Conservation (phyloP, 805 yeast species). For the Ogataea philodendri region DNA sequence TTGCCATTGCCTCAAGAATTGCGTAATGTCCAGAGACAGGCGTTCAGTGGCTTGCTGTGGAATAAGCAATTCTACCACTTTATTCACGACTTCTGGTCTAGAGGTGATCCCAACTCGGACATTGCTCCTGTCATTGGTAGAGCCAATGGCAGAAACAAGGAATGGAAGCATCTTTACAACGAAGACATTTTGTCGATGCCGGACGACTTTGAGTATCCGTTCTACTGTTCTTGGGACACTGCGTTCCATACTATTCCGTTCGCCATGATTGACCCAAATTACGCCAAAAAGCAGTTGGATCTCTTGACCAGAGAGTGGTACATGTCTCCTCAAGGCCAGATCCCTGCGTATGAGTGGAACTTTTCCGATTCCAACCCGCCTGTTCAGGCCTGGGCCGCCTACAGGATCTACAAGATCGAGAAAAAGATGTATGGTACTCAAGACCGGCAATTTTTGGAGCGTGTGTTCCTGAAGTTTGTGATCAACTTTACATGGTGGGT, state of each 20-base stretch:
- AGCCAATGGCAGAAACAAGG: conserved; percentile 82
- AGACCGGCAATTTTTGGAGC: conserved; percentile 79
- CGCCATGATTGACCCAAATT: conserved; percentile 90
- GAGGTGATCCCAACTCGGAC: conserved; percentile 76
- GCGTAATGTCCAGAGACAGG: conserved; percentile 85
- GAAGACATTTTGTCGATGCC: conserved; percentile 88
- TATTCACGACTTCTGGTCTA: conserved; percentile 80
- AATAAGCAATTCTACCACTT: conserved; percentile 88
- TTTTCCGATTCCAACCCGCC: conserved; percentile 96
- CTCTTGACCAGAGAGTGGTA: conserved; percentile 91
- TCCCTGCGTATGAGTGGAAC: conserved; percentile 97
- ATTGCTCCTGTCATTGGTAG: conserved; percentile 79
- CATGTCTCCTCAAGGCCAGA: conserved; percentile 97
- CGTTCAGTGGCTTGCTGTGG: conserved; percentile 93
- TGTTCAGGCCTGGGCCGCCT: conserved; percentile 95
- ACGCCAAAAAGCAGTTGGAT: conserved; percentile 86
- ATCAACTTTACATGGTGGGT: conserved; percentile 98
- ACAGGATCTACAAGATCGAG: conserved; percentile 83
- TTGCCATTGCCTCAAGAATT: conserved; percentile 77
- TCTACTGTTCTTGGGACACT: conserved; percentile 96
- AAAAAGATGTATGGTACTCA: conserved; percentile 78
- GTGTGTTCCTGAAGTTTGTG: conserved; percentile 88
- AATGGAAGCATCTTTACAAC: conserved; percentile 86
- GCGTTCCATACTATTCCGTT: conserved; percentile 93
- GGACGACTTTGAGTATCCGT: conserved; percentile 95